Conservation (phyloP, 208 protist genomes). For the Naegleria fowleri region DNA sequence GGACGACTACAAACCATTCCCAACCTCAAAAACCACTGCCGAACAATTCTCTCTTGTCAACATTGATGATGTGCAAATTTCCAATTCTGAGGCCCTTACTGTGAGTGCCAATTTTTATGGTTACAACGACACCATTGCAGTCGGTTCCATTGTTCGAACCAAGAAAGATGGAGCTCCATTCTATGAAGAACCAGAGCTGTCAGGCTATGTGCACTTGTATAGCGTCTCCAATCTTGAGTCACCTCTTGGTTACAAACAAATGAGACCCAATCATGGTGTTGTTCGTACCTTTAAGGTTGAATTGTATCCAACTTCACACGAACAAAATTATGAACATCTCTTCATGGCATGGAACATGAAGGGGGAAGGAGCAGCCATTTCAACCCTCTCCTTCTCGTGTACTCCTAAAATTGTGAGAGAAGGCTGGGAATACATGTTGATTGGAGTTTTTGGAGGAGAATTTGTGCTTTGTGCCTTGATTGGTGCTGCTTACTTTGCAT, state of each 20-base stretch:
- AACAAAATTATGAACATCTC: background rate
- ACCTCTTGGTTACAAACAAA: background rate
- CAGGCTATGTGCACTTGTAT: background rate
- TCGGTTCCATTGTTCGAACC: background rate
- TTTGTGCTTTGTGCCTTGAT: background rate
- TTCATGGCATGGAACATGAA: background rate
- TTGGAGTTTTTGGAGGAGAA: background rate
- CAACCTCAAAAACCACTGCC: background rate
- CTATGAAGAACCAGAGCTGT: background rate
- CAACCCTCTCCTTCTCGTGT: background rate
- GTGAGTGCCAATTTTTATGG: background rate
- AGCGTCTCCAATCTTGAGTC: background rate
- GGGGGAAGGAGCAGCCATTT: background rate
- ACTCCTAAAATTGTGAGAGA: background rate
- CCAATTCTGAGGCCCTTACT: background rate
- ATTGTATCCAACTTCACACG: background rate
- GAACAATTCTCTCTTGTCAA: background rate
- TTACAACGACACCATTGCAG: background rate
- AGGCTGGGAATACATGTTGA: background rate
- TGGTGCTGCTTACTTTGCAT: background rate
- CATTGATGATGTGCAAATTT: background rate
- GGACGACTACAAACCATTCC: background rate
- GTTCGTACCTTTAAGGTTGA: background rate
- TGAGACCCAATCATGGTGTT: background rate
- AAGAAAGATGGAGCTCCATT: background rate